Base-by-base conservation (phyloP, 202 grass and related monocot genomes). In the Setaria italica region DNA sequence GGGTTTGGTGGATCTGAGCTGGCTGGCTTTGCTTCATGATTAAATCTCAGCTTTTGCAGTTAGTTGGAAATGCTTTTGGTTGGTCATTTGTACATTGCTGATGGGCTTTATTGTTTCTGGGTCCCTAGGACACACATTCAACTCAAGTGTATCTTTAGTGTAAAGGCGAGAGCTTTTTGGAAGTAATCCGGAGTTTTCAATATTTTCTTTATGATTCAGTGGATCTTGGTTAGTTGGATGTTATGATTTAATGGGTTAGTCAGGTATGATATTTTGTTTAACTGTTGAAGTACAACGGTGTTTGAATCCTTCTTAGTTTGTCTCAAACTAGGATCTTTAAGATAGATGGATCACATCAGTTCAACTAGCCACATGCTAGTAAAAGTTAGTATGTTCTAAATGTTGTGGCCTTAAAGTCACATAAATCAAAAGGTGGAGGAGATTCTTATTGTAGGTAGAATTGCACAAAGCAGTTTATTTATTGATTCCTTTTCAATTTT, bases 41-140 rank as follows among this genome's bases (percentile, higher is more conserved):
- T 45, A 80, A 86, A 73, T 73, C 11, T n/a, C 35, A 73, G 56
- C 67, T 30, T 86, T 86, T 80, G 15, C 34, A 15, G 84, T 80
- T 86, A 21, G 84, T 64, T 73, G 46, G 55, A 54, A 73, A 55
- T 72, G 57, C 76, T 80, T 86, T 80, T 80, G 76, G 76, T 86
- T 86, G 76, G 75, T 86, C 64, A 69, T 6, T 86, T 86, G 45
- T 80, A 79, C 84, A 85, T 54, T 42, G 84, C 67, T 63, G 45
- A 30, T 63, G 67, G 34, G 13, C 43, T 73, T 79, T 80, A 73
- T 73, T 80, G 57, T 79, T 42, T 63, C 16, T 80, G 84, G 56
- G 67, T 12, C 33, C 67, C 29, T 64, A 79, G 13, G 11, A 72
- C 51, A 33, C 70, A 29, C 51, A 63, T 57, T 50, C 3, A 53